Conservation (phyloP, 768 basidiomycete species). For the Suillus bovinus region DNA sequence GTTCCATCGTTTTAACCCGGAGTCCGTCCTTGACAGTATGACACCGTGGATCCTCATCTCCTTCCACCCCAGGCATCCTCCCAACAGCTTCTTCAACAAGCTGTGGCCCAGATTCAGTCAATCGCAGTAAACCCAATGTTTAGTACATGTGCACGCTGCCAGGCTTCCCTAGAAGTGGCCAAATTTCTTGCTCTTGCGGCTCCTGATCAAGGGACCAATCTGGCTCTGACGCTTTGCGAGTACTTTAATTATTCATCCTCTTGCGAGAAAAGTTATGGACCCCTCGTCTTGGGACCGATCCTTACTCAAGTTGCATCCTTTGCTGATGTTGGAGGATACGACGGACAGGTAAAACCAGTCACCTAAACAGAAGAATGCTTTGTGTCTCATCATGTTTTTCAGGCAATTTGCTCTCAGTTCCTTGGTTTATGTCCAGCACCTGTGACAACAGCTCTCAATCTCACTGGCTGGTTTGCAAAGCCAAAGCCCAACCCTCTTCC, state of each 20-base stretch:
- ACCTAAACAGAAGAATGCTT: background rate
- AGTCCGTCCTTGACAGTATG: slow-evolving; percentile 35
- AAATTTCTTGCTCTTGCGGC: slow-evolving; percentile 68
- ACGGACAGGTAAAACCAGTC: slow-evolving; percentile 57
- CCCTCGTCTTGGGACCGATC: slow-evolving; percentile 52
- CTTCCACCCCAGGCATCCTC: slow-evolving; percentile 58
- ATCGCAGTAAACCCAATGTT: slow-evolving; percentile 56
- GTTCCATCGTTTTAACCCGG: background rate
- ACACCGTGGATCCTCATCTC: slow-evolving; percentile 64
- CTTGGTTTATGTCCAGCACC: slow-evolving; percentile 56
- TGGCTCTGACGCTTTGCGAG: slow-evolving; percentile 63
- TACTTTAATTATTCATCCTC: slow-evolving; percentile 50
- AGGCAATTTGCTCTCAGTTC: slow-evolving; percentile 65
- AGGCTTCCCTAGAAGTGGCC: slow-evolving; percentile 57
- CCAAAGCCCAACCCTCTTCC: slow-evolving; percentile 73
- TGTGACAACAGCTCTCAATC: slow-evolving; percentile 57
- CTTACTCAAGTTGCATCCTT: slow-evolving; percentile 73
- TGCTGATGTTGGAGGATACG: slow-evolving; percentile 69
- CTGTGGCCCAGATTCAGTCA: slow-evolving; percentile 57
- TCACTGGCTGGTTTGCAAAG: slow-evolving; percentile 72
- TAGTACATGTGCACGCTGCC: slow-evolving; percentile 59
- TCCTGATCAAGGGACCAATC: slow-evolving; percentile 57
- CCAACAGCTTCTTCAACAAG: slow-evolving; percentile 47
- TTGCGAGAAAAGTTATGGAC: slow-evolving; percentile 51
- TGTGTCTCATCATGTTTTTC: slow-evolving; percentile 2